A percentile compares a stretch with the other conserved stretches of the same genome.
Evolutionary conservation across 495 filamentous ascomycete genomes (phyloP).

Genomic region (Aspergillus kassunensis): DNA sequence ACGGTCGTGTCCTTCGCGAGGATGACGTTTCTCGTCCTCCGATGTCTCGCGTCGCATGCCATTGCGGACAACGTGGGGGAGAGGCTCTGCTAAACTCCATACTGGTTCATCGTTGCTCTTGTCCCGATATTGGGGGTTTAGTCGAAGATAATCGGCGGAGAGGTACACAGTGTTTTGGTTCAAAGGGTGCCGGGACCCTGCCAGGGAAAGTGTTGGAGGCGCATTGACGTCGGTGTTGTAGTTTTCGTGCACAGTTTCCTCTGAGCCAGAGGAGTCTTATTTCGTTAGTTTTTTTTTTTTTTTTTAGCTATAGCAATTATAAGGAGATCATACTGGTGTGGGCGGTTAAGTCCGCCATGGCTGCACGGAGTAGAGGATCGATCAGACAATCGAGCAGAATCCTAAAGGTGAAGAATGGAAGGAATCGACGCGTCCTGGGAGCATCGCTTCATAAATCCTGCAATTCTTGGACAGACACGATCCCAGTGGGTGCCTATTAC

Average conservation of each 20-base stretch:
- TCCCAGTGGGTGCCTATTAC: too few species aligned
- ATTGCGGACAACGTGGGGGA: slow-evolving; percentile 28
- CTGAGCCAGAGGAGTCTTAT: too few species aligned
- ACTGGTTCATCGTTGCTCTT: slow-evolving; percentile 14
- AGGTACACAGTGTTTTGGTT: slow-evolving; percentile 9
- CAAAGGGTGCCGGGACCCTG: neutral
- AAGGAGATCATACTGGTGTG: too few species aligned
- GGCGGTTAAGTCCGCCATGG: too few species aligned
- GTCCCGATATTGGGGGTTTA: slow-evolving; percentile 24
- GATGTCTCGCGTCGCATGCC: slow-evolving; percentile 18
- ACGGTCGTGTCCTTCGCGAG: neutral
- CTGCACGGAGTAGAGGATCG: too few species aligned
- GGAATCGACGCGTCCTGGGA: too few species aligned
- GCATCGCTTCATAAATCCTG: too few species aligned
- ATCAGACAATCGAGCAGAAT: too few species aligned
- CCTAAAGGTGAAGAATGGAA: too few species aligned
- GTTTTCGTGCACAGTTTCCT: neutral
- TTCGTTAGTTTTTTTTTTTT: too few species aligned
- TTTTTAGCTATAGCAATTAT: too few species aligned
- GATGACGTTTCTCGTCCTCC: neutral
- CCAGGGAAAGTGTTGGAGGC: neutral
- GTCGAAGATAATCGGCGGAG: slow-evolving; percentile 17
- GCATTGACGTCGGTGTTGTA: neutral
- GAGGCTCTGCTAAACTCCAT: slow-evolving; percentile 30
- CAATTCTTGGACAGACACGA: too few species aligned